A percentile compares a stretch with the other conserved stretches of the same genome.
Evolutionary conservation across 139 green algal species (phyloP).

Genomic region (Closterium sp.): DNA sequence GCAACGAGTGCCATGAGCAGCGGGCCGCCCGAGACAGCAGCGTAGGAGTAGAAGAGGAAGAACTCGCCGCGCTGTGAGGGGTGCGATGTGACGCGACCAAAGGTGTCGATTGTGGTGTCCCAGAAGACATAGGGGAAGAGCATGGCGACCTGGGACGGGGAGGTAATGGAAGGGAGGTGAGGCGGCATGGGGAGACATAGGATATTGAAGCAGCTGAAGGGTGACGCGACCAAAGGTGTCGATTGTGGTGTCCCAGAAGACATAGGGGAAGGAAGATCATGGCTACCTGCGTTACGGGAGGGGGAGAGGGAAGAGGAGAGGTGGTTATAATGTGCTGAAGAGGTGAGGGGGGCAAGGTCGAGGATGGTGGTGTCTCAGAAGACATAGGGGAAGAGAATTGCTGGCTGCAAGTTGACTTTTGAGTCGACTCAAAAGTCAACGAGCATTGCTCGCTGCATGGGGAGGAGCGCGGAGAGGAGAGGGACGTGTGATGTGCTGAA

Average conservation of each 20-base stretch:
- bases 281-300: slow-evolving; percentile 75
- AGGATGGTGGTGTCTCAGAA: slow-evolving; percentile 87
- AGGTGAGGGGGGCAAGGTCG: too few relatives aligned
- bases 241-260: slow-evolving; percentile 76
- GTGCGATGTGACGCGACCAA: slow-evolving; percentile 69
- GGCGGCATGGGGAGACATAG: too few relatives aligned
- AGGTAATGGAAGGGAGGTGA: too few relatives aligned
- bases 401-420: too few relatives aligned
- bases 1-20: slow-evolving; percentile 84
- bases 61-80: slow-evolving; percentile 66
- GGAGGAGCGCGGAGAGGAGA: too few relatives aligned
- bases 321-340: too few relatives aligned
- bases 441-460: too few relatives aligned
- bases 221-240: slow-evolving; percentile 87
- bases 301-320: too few relatives aligned
- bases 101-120: slow-evolving; percentile 74
- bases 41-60: slow-evolving; percentile 88
- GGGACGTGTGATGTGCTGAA: too few relatives aligned
- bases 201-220: too few relatives aligned
- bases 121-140: slow-evolving; percentile 92
- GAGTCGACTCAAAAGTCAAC: too few relatives aligned
- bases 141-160: slow-evolving; percentile 71
- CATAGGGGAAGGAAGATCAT: slow-evolving; percentile 85
- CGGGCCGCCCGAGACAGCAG: slow-evolving; percentile 54
- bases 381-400: slow-evolving; percentile 83